Evolutionary conservation across 805 yeast species (phyloP).

Genomic region (Suhomyces vadensis): DNA sequence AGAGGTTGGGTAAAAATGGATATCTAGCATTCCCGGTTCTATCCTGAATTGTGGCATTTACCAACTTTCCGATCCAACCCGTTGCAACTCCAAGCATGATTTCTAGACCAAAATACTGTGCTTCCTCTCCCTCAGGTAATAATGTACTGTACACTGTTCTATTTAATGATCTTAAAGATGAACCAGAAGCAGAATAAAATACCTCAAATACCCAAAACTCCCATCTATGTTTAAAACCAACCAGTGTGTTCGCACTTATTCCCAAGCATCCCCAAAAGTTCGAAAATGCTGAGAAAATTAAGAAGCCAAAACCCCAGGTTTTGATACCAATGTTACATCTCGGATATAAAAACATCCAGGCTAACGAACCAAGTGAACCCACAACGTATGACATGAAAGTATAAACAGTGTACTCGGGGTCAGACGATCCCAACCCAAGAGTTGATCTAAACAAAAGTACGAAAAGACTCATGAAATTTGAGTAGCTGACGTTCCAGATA

Average conservation of each 20-base stretch:
- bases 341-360: slow-evolving; percentile 40
- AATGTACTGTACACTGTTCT: slow-evolving; percentile 38
- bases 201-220: slow-evolving; percentile 46
- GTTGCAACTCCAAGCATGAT: slow-evolving; percentile 41
- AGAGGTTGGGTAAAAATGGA: slow-evolving; percentile 39
- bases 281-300: slow-evolving; percentile 29
- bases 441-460: slow-evolving; percentile 40
- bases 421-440: slow-evolving; percentile 38
- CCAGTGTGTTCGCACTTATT: slow-evolving; percentile 20
- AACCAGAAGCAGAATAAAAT: slow-evolving; percentile 33
- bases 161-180: slow-evolving; percentile 38
- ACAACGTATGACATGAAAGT: slow-evolving; percentile 37
- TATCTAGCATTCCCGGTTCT: slow-evolving; percentile 36
- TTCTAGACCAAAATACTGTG: slow-evolving; percentile 45
- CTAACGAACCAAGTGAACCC: slow-evolving; percentile 35
- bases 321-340: slow-evolving; percentile 25
- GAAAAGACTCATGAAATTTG: slow-evolving; percentile 37
- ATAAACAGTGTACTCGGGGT: slow-evolving; percentile 40
- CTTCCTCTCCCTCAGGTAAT: slow-evolving; percentile 44
- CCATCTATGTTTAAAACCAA: slow-evolving; percentile 44
- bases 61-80: slow-evolving; percentile 43
- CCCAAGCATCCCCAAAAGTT: slow-evolving; percentile 45
- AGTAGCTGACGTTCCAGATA: slow-evolving; percentile 39
- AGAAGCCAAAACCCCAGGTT: slow-evolving; percentile 37
- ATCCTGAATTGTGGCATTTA: slow-evolving; percentile 42